Evolutionary conservation across 2,329 filamentous ascomycete species (phyloP).

Genomic region (Claviceps sp.): DNA sequence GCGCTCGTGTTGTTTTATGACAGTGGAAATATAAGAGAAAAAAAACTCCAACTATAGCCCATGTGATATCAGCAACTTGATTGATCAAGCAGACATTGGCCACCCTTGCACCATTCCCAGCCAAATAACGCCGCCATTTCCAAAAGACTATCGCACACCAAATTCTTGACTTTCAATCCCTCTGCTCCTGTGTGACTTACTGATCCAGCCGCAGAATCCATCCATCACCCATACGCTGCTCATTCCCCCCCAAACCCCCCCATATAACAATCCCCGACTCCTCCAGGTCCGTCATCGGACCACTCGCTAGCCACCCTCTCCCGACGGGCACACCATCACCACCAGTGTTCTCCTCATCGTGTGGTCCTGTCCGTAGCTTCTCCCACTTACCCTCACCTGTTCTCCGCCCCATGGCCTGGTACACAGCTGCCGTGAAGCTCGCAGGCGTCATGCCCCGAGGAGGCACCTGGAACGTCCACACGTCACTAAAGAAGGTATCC

Average conservation of each 20-base stretch:
- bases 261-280: conserved; percentile 46
- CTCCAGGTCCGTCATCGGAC: conserved; percentile 44
- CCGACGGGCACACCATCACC: conserved; percentile 30
- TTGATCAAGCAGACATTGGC: no score
- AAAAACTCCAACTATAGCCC: no score
- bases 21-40: no score
- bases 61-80: no score
- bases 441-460: no score
- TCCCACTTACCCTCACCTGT: conserved; percentile 48
- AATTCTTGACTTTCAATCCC: background rate
- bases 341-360: conserved; percentile 38
- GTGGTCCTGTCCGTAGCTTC: conserved; percentile 30
- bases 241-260: conserved; percentile 42
- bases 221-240: conserved; percentile 42
- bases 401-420: conserved; percentile 16
- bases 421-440: no score
- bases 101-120: no score
- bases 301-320: conserved; percentile 45
- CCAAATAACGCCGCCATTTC: no score
- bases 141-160: no score
- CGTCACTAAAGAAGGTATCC: no score
- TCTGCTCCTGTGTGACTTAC: background rate
- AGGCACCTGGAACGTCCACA: no score
- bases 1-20: no score
- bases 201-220: conserved; percentile 48